phyloP scores from a whole-genome alignment of 345 rosid genomes.

The Lagerstroemia speciosa region DNA sequence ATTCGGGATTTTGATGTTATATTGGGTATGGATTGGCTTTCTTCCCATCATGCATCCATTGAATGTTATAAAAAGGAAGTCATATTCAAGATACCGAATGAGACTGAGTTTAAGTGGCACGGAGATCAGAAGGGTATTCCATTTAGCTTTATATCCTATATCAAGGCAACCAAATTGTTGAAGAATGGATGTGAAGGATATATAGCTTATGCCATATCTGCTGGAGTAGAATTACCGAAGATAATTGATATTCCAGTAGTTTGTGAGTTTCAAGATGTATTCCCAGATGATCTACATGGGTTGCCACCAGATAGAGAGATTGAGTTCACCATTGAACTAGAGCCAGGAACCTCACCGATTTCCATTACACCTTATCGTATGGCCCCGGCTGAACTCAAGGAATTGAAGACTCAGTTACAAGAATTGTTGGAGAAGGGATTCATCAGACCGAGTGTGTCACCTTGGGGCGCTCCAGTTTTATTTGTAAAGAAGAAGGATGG shows the following conservation, averaged over 20 bases:
- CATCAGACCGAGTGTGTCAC: neutral
- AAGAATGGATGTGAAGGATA: neutral
- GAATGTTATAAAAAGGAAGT: neutral
- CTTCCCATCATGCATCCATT: neutral
- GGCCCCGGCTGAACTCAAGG: neutral
- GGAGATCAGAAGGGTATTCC: neutral
- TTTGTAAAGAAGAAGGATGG: neutral
- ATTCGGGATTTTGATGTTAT: neutral
- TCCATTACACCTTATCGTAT: neutral
- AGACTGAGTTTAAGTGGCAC: neutral
- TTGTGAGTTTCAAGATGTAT: neutral
- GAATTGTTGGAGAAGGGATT: slow-evolving; percentile 7
- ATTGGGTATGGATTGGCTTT: neutral
- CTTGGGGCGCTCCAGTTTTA: neutral
- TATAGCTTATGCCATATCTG: neutral
- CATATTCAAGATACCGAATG: neutral
- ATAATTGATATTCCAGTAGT: no score
- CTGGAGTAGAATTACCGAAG: neutral
- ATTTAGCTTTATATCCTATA: no score
- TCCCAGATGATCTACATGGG: neutral
- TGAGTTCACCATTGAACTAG: neutral
- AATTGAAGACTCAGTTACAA: no score
- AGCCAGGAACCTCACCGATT: neutral
- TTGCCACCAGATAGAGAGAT: neutral
- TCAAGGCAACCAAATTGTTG: neutral